A percentile compares a stretch with the other conserved stretches of the same genome.
Evolutionary conservation across 2,329 filamentous ascomycete genomes (phyloP).

Genomic region (Fusarium sp.): DNA sequence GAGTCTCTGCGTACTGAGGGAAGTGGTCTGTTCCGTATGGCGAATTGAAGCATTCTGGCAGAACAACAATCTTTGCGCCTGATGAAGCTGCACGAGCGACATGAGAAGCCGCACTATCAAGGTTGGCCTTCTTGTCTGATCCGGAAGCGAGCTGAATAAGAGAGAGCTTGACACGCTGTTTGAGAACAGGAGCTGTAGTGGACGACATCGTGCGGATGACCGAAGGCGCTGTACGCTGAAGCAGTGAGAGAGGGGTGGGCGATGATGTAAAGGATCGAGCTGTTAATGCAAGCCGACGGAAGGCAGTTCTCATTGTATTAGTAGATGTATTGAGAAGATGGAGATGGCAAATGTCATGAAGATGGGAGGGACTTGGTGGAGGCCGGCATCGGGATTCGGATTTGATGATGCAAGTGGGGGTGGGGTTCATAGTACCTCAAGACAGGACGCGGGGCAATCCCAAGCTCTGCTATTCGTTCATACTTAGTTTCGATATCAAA

Average conservation of each 20-base stretch:
- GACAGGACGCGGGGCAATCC: conserved; percentile 29
- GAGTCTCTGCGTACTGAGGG: conserved; percentile 88
- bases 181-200: conserved; percentile 64
- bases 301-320: conserved; percentile 34
- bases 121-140: conserved; percentile 86
- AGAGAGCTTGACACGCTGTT: conserved; percentile 81
- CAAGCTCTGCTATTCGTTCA: conserved; percentile 16
- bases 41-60: conserved; percentile 99
- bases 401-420: conserved; percentile 32
- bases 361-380: conserved; percentile 9
- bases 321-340: conserved; percentile 1
- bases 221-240: conserved; percentile 21
- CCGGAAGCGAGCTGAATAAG: conserved; percentile 85
- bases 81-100: conserved; percentile 81
- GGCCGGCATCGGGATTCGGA: conserved; percentile 20
- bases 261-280: conserved; percentile 29
- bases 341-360: background rate
- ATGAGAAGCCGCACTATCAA: conserved; percentile 81
- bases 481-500: background rate
- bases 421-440: conserved; percentile 19
- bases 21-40: conserved; percentile 94
- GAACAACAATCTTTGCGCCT: conserved; percentile 87
- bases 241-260: conserved; percentile 26
- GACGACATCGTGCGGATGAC: conserved; percentile 52
- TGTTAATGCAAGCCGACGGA: conserved; percentile 21